These are phyloP conservation scores for Poa annua DNA, from an alignment of 176 grass and related monocot species.

Conservation along the genomic window DNA sequence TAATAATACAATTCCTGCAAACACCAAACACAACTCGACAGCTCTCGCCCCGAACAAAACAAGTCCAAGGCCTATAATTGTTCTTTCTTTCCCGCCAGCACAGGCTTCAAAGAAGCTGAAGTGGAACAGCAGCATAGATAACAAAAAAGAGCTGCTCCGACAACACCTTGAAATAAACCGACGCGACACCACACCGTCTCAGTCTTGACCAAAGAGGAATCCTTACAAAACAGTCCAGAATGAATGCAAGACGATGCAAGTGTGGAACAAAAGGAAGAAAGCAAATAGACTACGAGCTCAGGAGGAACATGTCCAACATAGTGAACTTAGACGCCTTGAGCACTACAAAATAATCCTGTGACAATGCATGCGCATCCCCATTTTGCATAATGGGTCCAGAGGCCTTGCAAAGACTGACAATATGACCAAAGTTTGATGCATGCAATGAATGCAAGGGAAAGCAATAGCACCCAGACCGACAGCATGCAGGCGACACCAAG, in stretches of 20 bases:
- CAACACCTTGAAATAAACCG: constrained; percentile 39
- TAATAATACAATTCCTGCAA: constrained; percentile 45
- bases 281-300: constrained; percentile 28
- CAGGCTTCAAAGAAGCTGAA: constrained; percentile 10
- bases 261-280: constrained; percentile 35
- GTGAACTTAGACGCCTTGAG: constrained; percentile 42
- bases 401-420: constrained; percentile 46
- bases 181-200: constrained; percentile 29
- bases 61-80: constrained; percentile 43
- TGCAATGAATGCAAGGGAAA: constrained; percentile 48
- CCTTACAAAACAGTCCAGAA: constrained; percentile 55
- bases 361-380: constrained; percentile 19
- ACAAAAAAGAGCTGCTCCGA: constrained; percentile 34
- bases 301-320: constrained; percentile 36
- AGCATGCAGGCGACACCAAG: constrained; percentile 33
- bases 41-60: constrained; percentile 32
- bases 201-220: constrained; percentile 44
- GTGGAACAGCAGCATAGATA: constrained; percentile 37
- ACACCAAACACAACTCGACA: constrained; percentile 42
- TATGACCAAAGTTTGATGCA: constrained; percentile 54
- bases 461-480: constrained; percentile 39
- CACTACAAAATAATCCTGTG: constrained; percentile 58
- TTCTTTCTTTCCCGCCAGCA: constrained; percentile 38
- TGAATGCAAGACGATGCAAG: constrained; percentile 66
- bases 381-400: constrained; percentile 43